Evolutionary conservation across 2,329 filamentous ascomycete species (phyloP).

Genomic region (Lasiodiplodia sp.): DNA sequence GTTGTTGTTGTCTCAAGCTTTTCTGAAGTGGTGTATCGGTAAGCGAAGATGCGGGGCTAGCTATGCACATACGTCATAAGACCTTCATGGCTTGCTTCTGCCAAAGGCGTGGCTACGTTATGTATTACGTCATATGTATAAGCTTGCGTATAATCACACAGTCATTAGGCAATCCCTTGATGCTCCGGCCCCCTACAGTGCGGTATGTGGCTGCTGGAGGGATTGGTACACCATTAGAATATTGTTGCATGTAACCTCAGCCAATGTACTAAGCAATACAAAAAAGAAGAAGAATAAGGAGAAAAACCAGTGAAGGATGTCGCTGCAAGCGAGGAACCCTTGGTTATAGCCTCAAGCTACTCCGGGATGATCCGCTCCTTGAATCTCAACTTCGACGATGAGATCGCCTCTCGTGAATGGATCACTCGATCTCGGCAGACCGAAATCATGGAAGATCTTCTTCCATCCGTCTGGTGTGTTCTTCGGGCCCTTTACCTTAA

Average conservation of each 20-base stretch:
- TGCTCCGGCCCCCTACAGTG: too few species aligned
- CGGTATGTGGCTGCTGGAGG: too few species aligned
- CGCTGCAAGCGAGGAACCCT: too few species aligned
- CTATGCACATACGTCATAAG: neutral
- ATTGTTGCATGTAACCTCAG: neutral
- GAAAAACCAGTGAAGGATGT: neutral
- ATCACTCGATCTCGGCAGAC: slow-evolving; percentile 95
- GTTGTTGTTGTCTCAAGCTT: neutral
- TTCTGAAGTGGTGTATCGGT: neutral
- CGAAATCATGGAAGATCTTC: slow-evolving; percentile 82
- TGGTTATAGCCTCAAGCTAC: neutral
- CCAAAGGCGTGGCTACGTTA: too few species aligned
- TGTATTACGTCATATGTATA: too few species aligned
- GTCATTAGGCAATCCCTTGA: too few species aligned
- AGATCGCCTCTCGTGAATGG: slow-evolving; percentile 85
- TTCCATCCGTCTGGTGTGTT: slow-evolving; percentile 85
- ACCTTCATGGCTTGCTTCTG: too few species aligned
- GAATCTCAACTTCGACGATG: slow-evolving; percentile 88
- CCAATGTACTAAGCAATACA: neutral
- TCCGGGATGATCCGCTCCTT: slow-evolving; percentile 41
- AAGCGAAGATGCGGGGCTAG: neutral
- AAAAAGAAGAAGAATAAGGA: neutral
- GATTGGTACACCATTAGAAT: too few species aligned
- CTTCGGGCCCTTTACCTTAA: slow-evolving; percentile 79
- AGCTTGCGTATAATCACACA: too few species aligned